Conservation (phyloP, 2,329 filamentous ascomycete genomes). For the Magnaporthiopsis incrustans region DNA sequence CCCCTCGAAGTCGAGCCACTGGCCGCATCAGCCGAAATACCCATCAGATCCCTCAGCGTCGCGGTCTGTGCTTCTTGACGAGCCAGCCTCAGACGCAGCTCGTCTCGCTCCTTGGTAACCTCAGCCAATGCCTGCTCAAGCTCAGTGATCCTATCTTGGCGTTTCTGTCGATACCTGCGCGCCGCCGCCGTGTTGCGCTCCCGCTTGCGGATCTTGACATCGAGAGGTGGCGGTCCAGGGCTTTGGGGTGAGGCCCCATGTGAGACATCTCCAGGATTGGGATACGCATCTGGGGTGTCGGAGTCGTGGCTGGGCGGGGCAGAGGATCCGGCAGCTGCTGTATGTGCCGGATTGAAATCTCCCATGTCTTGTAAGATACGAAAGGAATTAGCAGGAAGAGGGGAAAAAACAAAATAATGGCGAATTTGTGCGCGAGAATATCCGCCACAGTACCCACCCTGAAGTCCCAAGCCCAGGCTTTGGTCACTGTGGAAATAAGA, state of each 20-base stretch:
- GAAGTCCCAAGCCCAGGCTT: no score
- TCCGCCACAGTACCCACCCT: no score
- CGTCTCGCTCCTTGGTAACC: slow-evolving; percentile 47
- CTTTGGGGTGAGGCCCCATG: neutral
- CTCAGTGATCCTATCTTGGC: slow-evolving; percentile 48
- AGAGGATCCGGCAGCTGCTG: neutral
- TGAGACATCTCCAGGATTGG: neutral
- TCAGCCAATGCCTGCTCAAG: slow-evolving; percentile 46
- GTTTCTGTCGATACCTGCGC: slow-evolving; percentile 55
- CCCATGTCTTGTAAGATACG: no score
- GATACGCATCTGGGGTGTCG: neutral
- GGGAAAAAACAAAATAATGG: no score
- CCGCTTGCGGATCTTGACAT: slow-evolving; percentile 33
- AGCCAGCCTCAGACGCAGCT: slow-evolving; percentile 46
- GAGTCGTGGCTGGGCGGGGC: neutral
- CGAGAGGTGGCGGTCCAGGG: neutral
- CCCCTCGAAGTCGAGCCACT: neutral
- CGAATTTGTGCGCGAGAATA: no score
- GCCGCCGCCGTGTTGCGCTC: slow-evolving; percentile 56
- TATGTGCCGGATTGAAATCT: neutral
- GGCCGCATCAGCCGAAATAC: slow-evolving; percentile 9
- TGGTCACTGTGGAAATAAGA: no score
- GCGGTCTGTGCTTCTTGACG: slow-evolving; percentile 51
- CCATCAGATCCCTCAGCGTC: slow-evolving; percentile 39
- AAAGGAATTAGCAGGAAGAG: no score